Evolutionary conservation across 163 green algal genomes (phyloP), one percentile per base, ranked within the genome.

Genomic region (Volvox carteri): DNA sequence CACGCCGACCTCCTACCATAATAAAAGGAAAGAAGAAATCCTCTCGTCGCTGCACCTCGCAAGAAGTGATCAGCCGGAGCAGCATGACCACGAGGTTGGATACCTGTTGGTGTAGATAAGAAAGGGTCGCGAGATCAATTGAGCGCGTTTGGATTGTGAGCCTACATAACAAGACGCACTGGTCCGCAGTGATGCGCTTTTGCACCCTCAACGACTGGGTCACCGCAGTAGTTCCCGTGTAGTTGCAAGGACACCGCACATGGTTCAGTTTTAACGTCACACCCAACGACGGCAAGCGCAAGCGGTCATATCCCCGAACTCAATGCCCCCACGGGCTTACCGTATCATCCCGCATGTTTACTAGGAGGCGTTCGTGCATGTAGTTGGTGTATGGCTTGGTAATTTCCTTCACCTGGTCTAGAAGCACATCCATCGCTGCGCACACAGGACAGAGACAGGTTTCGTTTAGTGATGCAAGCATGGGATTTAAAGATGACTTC

Each of bases 11-110:
- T 39, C 60, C 19, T 81, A 97, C 97, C 93, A 98, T 88, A 85
- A 99, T 95, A 91, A 99, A 99, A 18, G 97, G 97, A 48, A 95
- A 92, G 87, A 99, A 99, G 92, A 98, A 97, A 33, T 99, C 97
- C 35, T 93, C 70, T 0, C 95, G 91, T 0, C 85, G 72, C 88
- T 96, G 93, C 25, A 99, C 94, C 87, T 99, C 97, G 3, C 90
- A 94, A 4, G 88, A 96, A 19, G 96, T 97, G 67, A 99, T 89
- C 85, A 99, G 94, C 65, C 97, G 95, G 90, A 99, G 90, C 44
- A 98, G 92, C 93, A 99, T 98, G 19, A 99, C 93, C 9, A 97
- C 50, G 1, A 84, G 75, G 46, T 84, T 84, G 75, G 75, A 84
- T 1, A 84, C 50, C 75, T 84, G 75, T 46, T n/a, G n/a, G n/a